Evolutionary conservation across 352 stramenopile genomes (phyloP).

Genomic region (Pythium sp.): DNA sequence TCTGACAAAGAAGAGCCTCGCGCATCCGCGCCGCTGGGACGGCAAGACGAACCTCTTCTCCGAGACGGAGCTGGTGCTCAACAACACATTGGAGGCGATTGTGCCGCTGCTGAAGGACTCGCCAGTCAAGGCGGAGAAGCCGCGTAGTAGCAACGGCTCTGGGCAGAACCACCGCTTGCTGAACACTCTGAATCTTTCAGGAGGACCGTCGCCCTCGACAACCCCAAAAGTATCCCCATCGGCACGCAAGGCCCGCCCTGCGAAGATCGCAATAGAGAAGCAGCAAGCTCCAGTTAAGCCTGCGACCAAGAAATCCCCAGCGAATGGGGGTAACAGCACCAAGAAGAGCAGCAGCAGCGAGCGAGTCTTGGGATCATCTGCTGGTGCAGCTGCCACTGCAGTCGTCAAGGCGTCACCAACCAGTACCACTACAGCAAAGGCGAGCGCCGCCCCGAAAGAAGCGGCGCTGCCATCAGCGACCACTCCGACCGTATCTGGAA

Average conservation of each 20-base stretch:
- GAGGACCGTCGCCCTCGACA: not conserved
- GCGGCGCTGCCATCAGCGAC: not conserved
- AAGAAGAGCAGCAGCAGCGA: not conserved
- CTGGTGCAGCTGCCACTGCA: too few species aligned
- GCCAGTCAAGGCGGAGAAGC: not conserved
- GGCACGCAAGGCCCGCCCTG: not conserved
- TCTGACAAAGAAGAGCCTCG: constrained; percentile 19
- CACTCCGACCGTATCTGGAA: constrained; percentile 3
- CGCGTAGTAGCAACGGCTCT: not conserved
- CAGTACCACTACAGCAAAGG: not conserved
- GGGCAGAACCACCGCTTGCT: not conserved
- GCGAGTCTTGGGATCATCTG: not conserved
- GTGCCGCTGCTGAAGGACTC: constrained; percentile 10
- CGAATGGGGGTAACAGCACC: not conserved
- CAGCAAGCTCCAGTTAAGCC: not conserved
- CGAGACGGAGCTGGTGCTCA: not conserved
- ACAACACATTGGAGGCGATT: not conserved
- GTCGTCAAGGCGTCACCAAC: not conserved
- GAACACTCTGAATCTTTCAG: not conserved
- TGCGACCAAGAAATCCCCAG: constrained; percentile 1
- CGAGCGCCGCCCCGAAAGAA: not conserved
- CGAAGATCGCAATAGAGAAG: constrained; percentile 6
- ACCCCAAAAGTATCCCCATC: not conserved
- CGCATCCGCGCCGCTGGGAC: constrained; percentile 15
- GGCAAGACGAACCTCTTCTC: constrained; percentile 21